Conservation (phyloP, 2,329 filamentous ascomycete genomes). For the Penicillium janthinellum region DNA sequence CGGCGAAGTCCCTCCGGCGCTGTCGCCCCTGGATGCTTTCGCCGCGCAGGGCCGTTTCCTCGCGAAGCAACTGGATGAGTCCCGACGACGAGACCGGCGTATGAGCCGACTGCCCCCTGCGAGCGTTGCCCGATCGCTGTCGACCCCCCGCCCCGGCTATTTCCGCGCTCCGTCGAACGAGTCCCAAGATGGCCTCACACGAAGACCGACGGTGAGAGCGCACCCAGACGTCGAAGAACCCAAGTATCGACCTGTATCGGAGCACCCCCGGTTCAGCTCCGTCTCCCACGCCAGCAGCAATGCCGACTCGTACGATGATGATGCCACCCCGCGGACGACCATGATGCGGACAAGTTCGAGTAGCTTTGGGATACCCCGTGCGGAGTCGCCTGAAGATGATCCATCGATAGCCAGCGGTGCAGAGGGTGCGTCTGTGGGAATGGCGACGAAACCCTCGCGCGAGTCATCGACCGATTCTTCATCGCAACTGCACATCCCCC, state of each 20-base stretch:
- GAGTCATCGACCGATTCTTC: slow-evolving; percentile 42
- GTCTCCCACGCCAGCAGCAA: slow-evolving; percentile 46
- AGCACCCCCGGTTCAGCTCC: slow-evolving; percentile 73
- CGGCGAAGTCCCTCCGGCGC: slow-evolving; percentile 76
- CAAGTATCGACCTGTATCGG: slow-evolving; percentile 65
- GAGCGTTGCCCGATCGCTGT: slow-evolving; percentile 79
- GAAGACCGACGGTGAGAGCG: slow-evolving; percentile 43
- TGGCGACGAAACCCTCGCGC: slow-evolving; percentile 27
- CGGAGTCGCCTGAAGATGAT: slow-evolving; percentile 38
- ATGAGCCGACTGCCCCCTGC: slow-evolving; percentile 84
- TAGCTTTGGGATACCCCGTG: slow-evolving; percentile 31
- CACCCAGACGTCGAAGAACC: slow-evolving; percentile 48
- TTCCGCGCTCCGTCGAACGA: slow-evolving; percentile 73
- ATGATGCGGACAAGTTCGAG: slow-evolving; percentile 20
- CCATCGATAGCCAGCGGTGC: slow-evolving; percentile 16
- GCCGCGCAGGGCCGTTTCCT: slow-evolving; percentile 87
- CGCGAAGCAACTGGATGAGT: slow-evolving; percentile 82
- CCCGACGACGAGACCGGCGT: slow-evolving; percentile 70
- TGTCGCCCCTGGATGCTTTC: slow-evolving; percentile 94
- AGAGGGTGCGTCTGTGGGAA: slow-evolving; percentile 23
- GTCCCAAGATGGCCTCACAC: slow-evolving; percentile 35
- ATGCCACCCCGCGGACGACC: slow-evolving; percentile 32
- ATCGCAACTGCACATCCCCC: slow-evolving; percentile 41
- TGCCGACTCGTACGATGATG: slow-evolving; percentile 43
- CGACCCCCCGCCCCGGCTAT: slow-evolving; percentile 74